These are phyloP conservation scores for Neckera pumila DNA, from an alignment of 225 moss, liverwort and hornwort genomes.

Conservation along the genomic window DNA sequence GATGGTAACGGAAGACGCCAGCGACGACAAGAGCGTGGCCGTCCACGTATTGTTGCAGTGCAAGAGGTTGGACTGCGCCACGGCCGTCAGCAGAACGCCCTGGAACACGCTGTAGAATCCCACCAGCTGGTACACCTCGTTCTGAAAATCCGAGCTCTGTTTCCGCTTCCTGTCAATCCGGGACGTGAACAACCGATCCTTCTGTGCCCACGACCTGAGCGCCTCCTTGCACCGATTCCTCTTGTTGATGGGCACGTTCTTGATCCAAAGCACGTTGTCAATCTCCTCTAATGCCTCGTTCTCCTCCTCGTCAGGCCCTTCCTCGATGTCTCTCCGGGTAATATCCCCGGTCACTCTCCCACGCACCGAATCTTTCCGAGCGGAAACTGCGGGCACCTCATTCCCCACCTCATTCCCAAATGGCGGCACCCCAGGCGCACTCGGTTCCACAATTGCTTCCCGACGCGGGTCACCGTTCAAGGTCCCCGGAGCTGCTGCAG, in stretches of 20 bases:
- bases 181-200: not conserved
- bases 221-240: conserved; percentile 1
- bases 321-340: not conserved
- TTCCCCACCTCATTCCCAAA: not conserved
- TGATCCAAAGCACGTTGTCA: conserved; percentile 13
- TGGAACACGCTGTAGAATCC: conserved; percentile 2
- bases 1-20: conserved; percentile 2
- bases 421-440: not conserved
- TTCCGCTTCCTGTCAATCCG: conserved; percentile 10
- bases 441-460: not conserved
- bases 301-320: not conserved
- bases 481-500: not conserved
- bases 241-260: not conserved
- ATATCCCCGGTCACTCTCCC: not conserved
- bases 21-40: not conserved
- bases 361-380: not conserved
- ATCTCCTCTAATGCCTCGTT: conserved; percentile 30
- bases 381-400: not conserved
- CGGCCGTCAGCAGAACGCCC: conserved; percentile 7
- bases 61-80: conserved; percentile 17
- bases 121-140: conserved; percentile 18
- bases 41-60: conserved; percentile 22
- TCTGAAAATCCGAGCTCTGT: not conserved
- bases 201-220: not conserved
- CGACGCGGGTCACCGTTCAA: not conserved